Evolutionary conservation across 148 eudicot species (phyloP).

Genomic region (Chenopodium formosanum): DNA sequence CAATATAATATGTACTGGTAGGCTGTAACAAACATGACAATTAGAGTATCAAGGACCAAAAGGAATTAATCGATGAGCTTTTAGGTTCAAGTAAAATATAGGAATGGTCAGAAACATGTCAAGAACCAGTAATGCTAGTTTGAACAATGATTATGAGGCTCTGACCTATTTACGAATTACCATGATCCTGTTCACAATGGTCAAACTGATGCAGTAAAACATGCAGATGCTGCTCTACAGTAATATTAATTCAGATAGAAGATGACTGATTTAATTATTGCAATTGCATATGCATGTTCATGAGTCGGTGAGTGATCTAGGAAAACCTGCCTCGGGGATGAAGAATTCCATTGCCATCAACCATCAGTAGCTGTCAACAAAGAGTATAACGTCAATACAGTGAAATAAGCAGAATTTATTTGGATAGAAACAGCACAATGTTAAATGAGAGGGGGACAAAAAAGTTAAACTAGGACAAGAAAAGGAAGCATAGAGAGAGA

Average conservation of each 20-base stretch:
- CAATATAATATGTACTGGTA: background rate
- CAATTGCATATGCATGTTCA: background rate
- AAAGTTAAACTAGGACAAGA: background rate
- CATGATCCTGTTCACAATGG: background rate
- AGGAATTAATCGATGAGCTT: background rate
- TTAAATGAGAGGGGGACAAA: background rate
- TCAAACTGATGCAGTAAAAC: background rate
- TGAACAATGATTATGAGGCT: background rate
- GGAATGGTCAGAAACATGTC: background rate
- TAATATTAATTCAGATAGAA: background rate
- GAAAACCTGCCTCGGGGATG: constrained; percentile 85
- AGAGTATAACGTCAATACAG: background rate
- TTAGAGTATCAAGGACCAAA: constrained; percentile 1
- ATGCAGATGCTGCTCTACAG: background rate
- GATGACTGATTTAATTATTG: background rate
- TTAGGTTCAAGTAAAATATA: background rate
- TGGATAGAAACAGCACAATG: background rate
- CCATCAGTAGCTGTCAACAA: constrained; percentile 72
- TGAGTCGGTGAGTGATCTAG: background rate
- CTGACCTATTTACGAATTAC: background rate
- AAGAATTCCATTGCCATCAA: constrained; percentile 96
- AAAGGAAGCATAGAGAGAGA: background rate
- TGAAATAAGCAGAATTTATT: background rate
- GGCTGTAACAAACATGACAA: background rate
- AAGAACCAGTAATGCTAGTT: background rate